phyloP scores from a whole-genome alignment of 345 rosid genomes.

The Arabis alpina region DNA sequence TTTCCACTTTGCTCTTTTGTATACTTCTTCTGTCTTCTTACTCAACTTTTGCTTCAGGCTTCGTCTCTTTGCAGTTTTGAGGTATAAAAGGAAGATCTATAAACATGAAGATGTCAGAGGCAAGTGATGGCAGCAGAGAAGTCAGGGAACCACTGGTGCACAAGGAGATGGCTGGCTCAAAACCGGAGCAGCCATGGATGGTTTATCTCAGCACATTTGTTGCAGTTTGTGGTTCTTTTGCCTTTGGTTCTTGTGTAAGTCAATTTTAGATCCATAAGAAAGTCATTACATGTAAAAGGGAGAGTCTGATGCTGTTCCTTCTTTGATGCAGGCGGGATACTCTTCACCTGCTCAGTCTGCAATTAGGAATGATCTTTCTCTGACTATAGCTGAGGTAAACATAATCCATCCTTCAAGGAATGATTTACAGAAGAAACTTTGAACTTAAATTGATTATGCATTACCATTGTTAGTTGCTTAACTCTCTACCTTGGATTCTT shows the following conservation, averaged over 20 bases:
- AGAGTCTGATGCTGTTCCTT: not conserved
- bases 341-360: slow-evolving; percentile 92
- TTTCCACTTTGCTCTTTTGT: slow-evolving; percentile 31
- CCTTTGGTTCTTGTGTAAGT: slow-evolving; percentile 86
- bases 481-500: slow-evolving; percentile 18
- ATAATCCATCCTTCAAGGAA: not conserved
- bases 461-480: slow-evolving; percentile 19
- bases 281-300: not conserved
- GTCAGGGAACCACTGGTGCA: slow-evolving; percentile 32
- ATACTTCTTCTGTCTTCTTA: slow-evolving; percentile 23
- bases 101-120: slow-evolving; percentile 32
- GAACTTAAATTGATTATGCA: not conserved
- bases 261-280: not conserved
- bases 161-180: slow-evolving; percentile 41
- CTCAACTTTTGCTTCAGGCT: slow-evolving; percentile 36
- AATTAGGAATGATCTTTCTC: slow-evolving; percentile 68
- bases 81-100: slow-evolving; percentile 10
- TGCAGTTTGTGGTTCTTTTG: slow-evolving; percentile 85
- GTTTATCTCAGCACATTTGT: slow-evolving; percentile 79
- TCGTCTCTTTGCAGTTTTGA: slow-evolving; percentile 41
- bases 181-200: slow-evolving; percentile 60
- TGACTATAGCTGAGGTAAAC: slow-evolving; percentile 66
- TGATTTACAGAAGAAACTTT: too few relatives aligned
- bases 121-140: slow-evolving; percentile 27
- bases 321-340: slow-evolving; percentile 71